Evolutionary conservation across 2,329 filamentous ascomycete genomes (phyloP).

Genomic region (Aspergillus sp.): DNA sequence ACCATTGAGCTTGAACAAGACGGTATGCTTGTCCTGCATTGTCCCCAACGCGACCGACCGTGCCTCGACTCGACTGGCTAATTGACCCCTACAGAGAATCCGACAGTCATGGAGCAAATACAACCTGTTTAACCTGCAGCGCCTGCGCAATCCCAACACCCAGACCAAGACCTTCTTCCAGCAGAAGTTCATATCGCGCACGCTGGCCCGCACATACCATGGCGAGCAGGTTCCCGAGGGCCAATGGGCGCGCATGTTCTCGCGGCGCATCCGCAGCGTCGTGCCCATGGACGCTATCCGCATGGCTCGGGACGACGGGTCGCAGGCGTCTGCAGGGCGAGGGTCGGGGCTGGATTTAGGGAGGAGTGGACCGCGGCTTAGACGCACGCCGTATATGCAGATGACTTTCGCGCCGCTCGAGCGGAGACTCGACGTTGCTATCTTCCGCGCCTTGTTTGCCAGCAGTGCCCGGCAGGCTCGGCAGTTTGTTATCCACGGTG

Average conservation of each 20-base stretch:
- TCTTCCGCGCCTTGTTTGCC: conserved; percentile 88
- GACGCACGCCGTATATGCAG: conserved; percentile 75
- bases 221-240: conserved; percentile 89
- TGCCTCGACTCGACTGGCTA: too few species aligned
- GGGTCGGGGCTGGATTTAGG: conserved; percentile 64
- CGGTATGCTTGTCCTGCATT: conserved; percentile 19
- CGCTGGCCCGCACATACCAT: conserved; percentile 75
- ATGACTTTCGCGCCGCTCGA: conserved; percentile 93
- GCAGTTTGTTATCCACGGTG: conserved; percentile 87
- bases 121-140: conserved; percentile 81
- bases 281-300: conserved; percentile 75
- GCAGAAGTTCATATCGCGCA: conserved; percentile 94
- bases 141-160: conserved; percentile 40
- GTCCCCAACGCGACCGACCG: too few species aligned
- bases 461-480: conserved; percentile 87
- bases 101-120: conserved; percentile 96
- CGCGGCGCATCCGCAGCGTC: conserved; percentile 66
- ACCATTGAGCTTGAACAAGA: conserved; percentile 31
- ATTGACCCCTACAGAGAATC: conserved; percentile 56
- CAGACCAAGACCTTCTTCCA: conserved; percentile 71
- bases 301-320: conserved; percentile 72
- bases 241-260: conserved; percentile 92
- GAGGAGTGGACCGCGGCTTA: conserved; percentile 1
- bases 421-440: conserved; percentile 81
- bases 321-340: conserved; percentile 70